Conservation (phyloP, 208 protist species). For the Wallacemonas sp. region DNA sequence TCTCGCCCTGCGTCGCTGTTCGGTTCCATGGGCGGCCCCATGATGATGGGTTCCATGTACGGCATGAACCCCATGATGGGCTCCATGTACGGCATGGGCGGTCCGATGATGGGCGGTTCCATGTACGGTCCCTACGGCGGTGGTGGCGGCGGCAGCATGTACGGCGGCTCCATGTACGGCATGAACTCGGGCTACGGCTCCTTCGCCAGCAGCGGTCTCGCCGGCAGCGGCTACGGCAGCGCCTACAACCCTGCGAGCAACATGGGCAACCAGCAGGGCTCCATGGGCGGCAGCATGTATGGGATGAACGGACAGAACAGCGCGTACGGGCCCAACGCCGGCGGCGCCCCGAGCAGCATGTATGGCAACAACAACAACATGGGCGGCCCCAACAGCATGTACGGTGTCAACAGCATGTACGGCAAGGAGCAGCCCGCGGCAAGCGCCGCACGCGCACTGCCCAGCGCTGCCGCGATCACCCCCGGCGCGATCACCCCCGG, state of each 20-base stretch:
- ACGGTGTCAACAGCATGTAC: slow-evolving; percentile 12
- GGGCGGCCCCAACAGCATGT: slow-evolving; percentile 17
- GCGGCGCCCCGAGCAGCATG: slow-evolving; percentile 9
- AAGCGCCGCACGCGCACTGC: neutral
- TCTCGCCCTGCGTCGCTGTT: slow-evolving; percentile 21
- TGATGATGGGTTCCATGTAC: slow-evolving; percentile 31
- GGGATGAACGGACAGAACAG: slow-evolving; percentile 9
- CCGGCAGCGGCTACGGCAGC: slow-evolving; percentile 21
- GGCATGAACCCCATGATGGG: slow-evolving; percentile 20
- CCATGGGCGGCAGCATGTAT: slow-evolving; percentile 10
- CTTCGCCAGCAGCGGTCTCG: slow-evolving; percentile 25
- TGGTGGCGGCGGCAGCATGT: slow-evolving; percentile 18
- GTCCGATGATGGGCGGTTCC: slow-evolving; percentile 7
- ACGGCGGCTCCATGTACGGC: slow-evolving; percentile 35
- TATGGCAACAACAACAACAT: slow-evolving; percentile 13
- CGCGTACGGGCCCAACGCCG: slow-evolving; percentile 17
- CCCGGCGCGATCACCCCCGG: neutral
- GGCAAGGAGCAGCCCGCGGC: neutral
- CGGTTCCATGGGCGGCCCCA: slow-evolving; percentile 18
- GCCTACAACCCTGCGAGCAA: slow-evolving; percentile 8
- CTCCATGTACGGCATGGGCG: slow-evolving; percentile 26
- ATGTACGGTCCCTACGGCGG: slow-evolving; percentile 12
- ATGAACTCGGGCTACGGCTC: slow-evolving; percentile 21
- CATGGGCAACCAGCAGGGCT: neutral
- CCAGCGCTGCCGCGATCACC: neutral